Evolutionary conservation across 2,329 filamentous ascomycete species (phyloP).

Genomic region (Colletotrichum gloeosporioides): DNA sequence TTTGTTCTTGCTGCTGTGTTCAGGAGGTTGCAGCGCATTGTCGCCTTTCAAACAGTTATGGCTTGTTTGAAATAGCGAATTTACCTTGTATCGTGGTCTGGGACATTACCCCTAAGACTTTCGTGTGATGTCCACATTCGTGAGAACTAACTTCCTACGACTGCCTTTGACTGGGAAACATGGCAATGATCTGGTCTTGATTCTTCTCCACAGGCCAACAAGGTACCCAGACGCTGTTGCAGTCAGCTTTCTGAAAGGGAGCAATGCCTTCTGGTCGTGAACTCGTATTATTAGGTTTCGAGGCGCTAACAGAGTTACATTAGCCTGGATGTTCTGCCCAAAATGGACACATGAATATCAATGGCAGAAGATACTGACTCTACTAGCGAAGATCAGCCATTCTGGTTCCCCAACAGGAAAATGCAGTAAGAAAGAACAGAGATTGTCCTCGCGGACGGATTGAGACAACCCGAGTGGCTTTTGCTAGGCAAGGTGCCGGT

Average conservation of each 20-base stretch:
- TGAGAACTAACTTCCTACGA: too few species aligned
- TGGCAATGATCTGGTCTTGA: background rate
- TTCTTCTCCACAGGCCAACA: background rate
- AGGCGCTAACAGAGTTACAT: background rate
- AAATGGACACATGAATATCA: background rate
- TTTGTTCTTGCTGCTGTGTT: background rate
- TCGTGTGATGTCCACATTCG: too few species aligned
- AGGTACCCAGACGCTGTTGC: background rate
- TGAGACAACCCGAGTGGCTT: background rate
- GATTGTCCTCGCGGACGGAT: background rate
- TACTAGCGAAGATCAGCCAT: background rate
- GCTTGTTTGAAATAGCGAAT: too few species aligned
- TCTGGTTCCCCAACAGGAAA: background rate
- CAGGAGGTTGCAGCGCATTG: too few species aligned
- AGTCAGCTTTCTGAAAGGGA: background rate
- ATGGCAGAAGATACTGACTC: rapidly evolving
- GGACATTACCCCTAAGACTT: too few species aligned
- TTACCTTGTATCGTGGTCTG: too few species aligned
- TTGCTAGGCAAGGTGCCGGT: rapidly evolving
- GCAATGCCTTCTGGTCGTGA: background rate
- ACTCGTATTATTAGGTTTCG: rapidly evolving
- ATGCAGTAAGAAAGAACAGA: background rate
- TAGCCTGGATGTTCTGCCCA: background rate
- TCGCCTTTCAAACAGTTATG: too few species aligned
- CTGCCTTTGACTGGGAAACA: background rate